phyloP scores from a whole-genome alignment of 495 filamentous ascomycete species.

The Aspergillus avenaceus region DNA sequence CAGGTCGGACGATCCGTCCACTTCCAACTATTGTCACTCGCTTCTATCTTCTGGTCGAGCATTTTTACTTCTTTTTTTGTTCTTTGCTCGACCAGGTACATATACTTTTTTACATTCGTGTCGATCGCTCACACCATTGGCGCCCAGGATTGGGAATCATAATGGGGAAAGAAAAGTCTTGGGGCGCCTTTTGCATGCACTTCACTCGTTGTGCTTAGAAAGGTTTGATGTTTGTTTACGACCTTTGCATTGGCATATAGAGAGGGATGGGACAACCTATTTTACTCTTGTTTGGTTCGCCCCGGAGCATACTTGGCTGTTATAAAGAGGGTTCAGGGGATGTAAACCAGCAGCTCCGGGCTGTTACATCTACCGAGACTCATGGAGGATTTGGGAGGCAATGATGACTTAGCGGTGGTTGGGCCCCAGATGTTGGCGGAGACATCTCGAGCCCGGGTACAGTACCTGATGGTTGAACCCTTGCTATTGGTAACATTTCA shows the following conservation, averaged over 20 bases:
- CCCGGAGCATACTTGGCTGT: not conserved
- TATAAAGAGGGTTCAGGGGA: conserved; percentile 1
- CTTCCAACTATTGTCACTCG: conserved; percentile 39
- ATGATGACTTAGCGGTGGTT: not conserved
- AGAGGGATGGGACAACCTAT: conserved; percentile 15
- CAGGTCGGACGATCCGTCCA: conserved; percentile 19
- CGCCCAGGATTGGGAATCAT: conserved; percentile 34
- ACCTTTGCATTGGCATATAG: conserved; percentile 43
- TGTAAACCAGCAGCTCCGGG: conserved; percentile 1
- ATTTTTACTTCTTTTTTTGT: conserved; percentile 22
- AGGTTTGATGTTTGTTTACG: conserved; percentile 20
- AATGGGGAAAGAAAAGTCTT: conserved; percentile 27
- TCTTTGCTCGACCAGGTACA: conserved; percentile 36
- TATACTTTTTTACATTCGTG: conserved; percentile 39
- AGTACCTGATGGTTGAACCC: not conserved
- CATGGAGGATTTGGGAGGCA: not conserved
- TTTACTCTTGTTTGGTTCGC: conserved; percentile 2
- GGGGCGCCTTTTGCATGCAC: conserved; percentile 35
- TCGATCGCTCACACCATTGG: conserved; percentile 44
- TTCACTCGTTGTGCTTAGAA: conserved; percentile 43
- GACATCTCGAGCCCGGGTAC: not conserved
- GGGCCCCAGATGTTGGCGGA: not conserved
- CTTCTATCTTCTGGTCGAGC: conserved; percentile 37
- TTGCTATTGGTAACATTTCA: not conserved
- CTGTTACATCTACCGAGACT: not conserved